Conservation (phyloP, 345 rosid genomes). For the Eucalyptus tenuipes region DNA sequence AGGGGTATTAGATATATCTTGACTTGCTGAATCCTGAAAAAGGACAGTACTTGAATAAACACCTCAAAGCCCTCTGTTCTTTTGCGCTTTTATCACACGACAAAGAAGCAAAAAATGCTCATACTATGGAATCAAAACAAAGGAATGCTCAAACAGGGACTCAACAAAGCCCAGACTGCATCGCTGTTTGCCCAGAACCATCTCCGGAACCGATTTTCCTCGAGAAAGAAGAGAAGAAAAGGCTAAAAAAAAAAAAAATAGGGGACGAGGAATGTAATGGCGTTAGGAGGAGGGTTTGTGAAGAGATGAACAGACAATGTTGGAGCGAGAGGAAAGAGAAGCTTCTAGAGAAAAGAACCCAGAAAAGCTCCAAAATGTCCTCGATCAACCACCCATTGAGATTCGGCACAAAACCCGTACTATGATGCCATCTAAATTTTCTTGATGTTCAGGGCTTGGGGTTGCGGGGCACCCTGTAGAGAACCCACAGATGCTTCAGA, state of each 20-base stretch:
- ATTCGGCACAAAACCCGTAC: not conserved
- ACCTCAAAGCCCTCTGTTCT: too few relatives aligned
- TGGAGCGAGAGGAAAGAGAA: not conserved
- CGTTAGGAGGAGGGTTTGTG: not conserved
- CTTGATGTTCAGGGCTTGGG: not conserved
- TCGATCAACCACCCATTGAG: not conserved
- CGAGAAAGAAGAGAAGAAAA: too few relatives aligned
- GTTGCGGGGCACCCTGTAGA: rapidly evolving
- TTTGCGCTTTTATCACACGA: too few relatives aligned
- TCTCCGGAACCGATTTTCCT: too few relatives aligned
- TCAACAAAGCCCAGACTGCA: rapidly evolving
- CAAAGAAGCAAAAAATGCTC: too few relatives aligned
- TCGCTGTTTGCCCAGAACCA: too few relatives aligned
- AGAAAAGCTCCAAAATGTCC: not conserved
- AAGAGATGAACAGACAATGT: not conserved
- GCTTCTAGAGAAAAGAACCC: not conserved
- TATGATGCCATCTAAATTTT: not conserved
- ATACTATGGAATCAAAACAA: not conserved
- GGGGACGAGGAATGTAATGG: not conserved
- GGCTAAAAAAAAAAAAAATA: not conserved
- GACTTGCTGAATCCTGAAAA: too few relatives aligned
- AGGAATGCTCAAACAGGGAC: not conserved
- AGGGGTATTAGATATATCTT: not conserved
- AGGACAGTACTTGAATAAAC: too few relatives aligned
- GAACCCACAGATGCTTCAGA: not conserved